phyloP scores from a whole-genome alignment of 805 yeast genomes.

The Tetrapisispora nanseiensis region DNA sequence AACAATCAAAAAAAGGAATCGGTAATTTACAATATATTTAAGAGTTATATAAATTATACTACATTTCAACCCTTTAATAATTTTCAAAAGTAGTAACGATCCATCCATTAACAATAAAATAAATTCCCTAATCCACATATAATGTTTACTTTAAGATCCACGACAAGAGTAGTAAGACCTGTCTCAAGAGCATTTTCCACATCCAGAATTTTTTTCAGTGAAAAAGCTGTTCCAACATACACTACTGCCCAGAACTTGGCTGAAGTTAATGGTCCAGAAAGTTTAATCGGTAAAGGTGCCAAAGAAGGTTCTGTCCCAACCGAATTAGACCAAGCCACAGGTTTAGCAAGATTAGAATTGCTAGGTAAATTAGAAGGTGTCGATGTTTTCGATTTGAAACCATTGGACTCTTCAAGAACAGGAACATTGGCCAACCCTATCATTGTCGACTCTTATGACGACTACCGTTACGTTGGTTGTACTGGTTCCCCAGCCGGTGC shows the following conservation, averaged over 20 bases:
- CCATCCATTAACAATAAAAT: background rate
- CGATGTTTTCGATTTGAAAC: slow-evolving; percentile 82
- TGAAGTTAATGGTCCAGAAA: slow-evolving; percentile 69
- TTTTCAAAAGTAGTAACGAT: background rate
- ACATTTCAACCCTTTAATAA: too few relatives aligned
- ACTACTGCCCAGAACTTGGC: slow-evolving; percentile 59
- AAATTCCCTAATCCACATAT: background rate
- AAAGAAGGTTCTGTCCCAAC: slow-evolving; percentile 77
- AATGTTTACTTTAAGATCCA: slow-evolving; percentile 32
- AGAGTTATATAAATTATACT: too few relatives aligned
- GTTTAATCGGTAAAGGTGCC: slow-evolving; percentile 89
- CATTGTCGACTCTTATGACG: slow-evolving; percentile 81
- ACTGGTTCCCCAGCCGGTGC: slow-evolving; percentile 92
- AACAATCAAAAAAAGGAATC: too few relatives aligned
- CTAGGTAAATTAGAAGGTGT: slow-evolving; percentile 93
- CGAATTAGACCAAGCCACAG: slow-evolving; percentile 93
- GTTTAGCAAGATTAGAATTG: slow-evolving; percentile 92
- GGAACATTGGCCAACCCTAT: slow-evolving; percentile 91
- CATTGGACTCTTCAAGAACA: slow-evolving; percentile 75
- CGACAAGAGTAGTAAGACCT: slow-evolving; percentile 23
- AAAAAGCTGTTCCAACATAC: slow-evolving; percentile 24
- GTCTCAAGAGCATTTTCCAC: slow-evolving; percentile 29
- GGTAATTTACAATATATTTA: too few relatives aligned
- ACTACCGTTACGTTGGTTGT: slow-evolving; percentile 93
- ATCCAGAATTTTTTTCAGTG: slow-evolving; percentile 19